Conservation (phyloP, 2,329 filamentous ascomycete species). For the Dendryphion nanum region DNA sequence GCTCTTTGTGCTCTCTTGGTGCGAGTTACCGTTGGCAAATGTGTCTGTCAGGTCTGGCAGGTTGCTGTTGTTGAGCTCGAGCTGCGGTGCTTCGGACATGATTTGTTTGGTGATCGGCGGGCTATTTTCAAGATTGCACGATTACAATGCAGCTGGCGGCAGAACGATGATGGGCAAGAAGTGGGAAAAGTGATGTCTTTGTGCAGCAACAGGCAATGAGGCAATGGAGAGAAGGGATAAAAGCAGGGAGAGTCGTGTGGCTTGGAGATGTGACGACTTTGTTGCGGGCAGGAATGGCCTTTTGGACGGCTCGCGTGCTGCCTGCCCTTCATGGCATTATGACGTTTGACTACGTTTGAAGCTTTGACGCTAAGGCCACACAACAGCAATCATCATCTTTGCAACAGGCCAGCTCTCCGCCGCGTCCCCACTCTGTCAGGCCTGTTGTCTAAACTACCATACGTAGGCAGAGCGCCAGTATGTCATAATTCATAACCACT, state of each 20-base stretch:
- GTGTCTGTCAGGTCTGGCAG: slow-evolving; percentile 22
- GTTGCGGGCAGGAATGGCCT: slow-evolving; percentile 1
- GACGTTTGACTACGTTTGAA: slow-evolving; percentile 7
- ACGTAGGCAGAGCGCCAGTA: too few relatives aligned
- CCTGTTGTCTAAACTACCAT: too few relatives aligned
- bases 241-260: slow-evolving; percentile 1
- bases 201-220: slow-evolving; percentile 3
- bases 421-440: too few relatives aligned
- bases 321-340: too few relatives aligned
- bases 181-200: slow-evolving; percentile 4
- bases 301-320: slow-evolving; percentile 6
- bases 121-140: too few relatives aligned
- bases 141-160: too few relatives aligned
- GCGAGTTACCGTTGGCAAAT: slow-evolving; percentile 7
- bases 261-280: slow-evolving; percentile 4
- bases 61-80: slow-evolving; percentile 26
- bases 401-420: too few relatives aligned
- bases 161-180: not conserved
- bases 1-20: slow-evolving; percentile 21
- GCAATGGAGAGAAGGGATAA: not conserved
- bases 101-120: slow-evolving; percentile 2
- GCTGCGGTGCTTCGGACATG: slow-evolving; percentile 34
- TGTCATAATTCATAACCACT: too few relatives aligned
- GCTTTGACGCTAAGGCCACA: slow-evolving; percentile 5
- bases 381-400: slow-evolving; percentile 2